Percentiles rank a stretch among this genome's conserved stretches.
phyloP scores from a whole-genome alignment of 2,329 filamentous ascomycete genomes.

The Chalaropsis ovoidea region DNA sequence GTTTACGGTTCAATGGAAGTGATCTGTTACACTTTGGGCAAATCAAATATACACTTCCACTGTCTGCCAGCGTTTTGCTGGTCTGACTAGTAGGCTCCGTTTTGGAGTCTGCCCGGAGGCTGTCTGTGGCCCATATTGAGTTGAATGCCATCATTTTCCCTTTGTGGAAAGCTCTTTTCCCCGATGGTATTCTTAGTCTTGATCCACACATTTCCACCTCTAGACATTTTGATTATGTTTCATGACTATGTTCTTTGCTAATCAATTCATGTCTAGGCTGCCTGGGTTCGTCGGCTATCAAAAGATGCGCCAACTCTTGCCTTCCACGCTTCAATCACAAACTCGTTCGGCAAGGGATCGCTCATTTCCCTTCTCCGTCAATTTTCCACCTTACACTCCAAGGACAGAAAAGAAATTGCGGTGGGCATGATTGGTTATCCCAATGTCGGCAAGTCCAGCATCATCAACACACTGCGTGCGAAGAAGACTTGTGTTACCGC shows the following conservation, averaged over 20 bases:
- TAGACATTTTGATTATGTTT: constrained; percentile 25
- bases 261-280: constrained; percentile 50
- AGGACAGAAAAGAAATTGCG: constrained; percentile 82
- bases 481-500: constrained; percentile 92
- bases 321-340: constrained; percentile 89
- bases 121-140: constrained; percentile 82
- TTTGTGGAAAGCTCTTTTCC: constrained; percentile 37
- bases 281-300: constrained; percentile 81
- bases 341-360: constrained; percentile 92
- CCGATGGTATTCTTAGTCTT: constrained; percentile 97
- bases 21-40: constrained; percentile 99
- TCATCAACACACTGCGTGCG: constrained; percentile 90
- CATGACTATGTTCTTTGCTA: constrained; percentile 24
- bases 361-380: constrained; percentile 85
- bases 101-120: constrained; percentile 72
- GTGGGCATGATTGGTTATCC: constrained; percentile 71
- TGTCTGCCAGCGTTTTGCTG: constrained; percentile 32
- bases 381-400: constrained; percentile 76
- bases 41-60: constrained; percentile 53
- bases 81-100: constrained; percentile 67
- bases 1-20: constrained; percentile 59
- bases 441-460: constrained; percentile 90
- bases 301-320: constrained; percentile 90
- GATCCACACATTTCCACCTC: constrained; percentile 61
- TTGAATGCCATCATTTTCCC: constrained; percentile 73